phyloP scores from a whole-genome alignment of 2,329 filamentous ascomycete genomes.

The Neonectria magnoliae region DNA sequence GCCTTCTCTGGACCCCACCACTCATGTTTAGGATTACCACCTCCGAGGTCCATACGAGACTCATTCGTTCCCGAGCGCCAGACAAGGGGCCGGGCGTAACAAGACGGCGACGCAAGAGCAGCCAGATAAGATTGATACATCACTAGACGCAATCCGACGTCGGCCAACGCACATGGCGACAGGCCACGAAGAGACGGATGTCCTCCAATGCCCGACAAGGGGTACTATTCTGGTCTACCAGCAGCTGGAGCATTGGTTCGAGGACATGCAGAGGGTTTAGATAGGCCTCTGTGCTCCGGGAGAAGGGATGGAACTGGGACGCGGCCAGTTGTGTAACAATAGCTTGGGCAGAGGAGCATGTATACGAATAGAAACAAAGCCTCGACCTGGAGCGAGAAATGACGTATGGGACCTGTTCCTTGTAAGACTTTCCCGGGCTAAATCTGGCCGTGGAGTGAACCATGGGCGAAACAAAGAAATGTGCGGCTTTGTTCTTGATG shows the following conservation, averaged over 20 bases:
- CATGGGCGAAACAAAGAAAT: neutral
- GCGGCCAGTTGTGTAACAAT: conserved; percentile 36
- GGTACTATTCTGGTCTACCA: conserved; percentile 36
- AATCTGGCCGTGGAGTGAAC: neutral
- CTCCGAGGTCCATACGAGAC: conserved; percentile 51
- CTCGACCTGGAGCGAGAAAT: neutral
- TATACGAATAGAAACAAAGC: conserved; percentile 3
- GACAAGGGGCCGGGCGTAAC: conserved; percentile 14
- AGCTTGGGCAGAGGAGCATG: conserved; percentile 31
- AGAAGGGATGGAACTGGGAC: conserved; percentile 33
- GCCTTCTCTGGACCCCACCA: conserved; percentile 57
- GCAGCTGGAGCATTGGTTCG: conserved; percentile 41
- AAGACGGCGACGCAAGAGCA: conserved; percentile 24
- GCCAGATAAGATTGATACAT: conserved; percentile 30
- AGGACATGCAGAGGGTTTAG: conserved; percentile 59
- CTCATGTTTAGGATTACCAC: conserved; percentile 62
- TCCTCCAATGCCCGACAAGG: conserved; percentile 19
- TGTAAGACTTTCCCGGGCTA: neutral
- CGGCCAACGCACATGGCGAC: conserved; percentile 21
- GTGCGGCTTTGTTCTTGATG: neutral
- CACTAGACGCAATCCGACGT: conserved; percentile 24
- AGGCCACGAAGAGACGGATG: conserved; percentile 22
- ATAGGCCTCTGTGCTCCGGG: conserved; percentile 57
- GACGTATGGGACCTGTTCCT: conserved; percentile 5
- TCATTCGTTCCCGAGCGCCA: conserved; percentile 37